phyloP scores from a whole-genome alignment of 2,329 filamentous ascomycete genomes.

The Clonostachys solani region DNA sequence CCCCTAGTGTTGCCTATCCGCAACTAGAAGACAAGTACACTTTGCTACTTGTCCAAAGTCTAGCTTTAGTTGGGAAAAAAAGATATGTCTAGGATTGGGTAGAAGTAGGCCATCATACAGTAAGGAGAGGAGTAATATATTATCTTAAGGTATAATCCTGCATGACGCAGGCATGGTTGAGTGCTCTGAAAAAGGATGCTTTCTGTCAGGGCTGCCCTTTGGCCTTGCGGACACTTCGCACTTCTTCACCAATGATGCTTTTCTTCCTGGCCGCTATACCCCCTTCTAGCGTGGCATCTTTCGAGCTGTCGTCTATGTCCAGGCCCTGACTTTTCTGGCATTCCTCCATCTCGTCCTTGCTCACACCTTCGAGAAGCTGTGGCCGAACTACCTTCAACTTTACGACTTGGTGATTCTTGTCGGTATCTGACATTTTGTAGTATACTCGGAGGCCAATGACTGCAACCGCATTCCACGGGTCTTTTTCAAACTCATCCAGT shows the following conservation, averaged over 20 bases:
- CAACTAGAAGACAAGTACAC: too few species aligned
- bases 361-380: slow-evolving; percentile 9
- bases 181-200: too few species aligned
- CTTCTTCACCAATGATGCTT: slow-evolving; percentile 23
- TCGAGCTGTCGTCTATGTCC: slow-evolving; percentile 40
- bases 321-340: slow-evolving; percentile 22
- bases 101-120: too few species aligned
- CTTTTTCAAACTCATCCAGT: slow-evolving; percentile 48
- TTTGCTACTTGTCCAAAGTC: too few species aligned
- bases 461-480: slow-evolving; percentile 62
- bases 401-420: slow-evolving; percentile 25
- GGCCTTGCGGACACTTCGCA: neutral
- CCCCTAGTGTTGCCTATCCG: too few species aligned
- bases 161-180: too few species aligned
- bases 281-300: slow-evolving; percentile 34
- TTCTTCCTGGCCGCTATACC: slow-evolving; percentile 23
- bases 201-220: too few species aligned
- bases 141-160: too few species aligned
- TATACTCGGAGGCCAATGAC: slow-evolving; percentile 60
- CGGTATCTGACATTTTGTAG: slow-evolving; percentile 33
- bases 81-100: too few species aligned
- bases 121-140: too few species aligned
- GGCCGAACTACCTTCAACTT: slow-evolving; percentile 33
- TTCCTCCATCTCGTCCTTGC: slow-evolving; percentile 13
- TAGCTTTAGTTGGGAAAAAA: too few species aligned